Base-by-base conservation (phyloP, 2,329 filamentous ascomycete species). In the Xylariaceae sp. region DNA sequence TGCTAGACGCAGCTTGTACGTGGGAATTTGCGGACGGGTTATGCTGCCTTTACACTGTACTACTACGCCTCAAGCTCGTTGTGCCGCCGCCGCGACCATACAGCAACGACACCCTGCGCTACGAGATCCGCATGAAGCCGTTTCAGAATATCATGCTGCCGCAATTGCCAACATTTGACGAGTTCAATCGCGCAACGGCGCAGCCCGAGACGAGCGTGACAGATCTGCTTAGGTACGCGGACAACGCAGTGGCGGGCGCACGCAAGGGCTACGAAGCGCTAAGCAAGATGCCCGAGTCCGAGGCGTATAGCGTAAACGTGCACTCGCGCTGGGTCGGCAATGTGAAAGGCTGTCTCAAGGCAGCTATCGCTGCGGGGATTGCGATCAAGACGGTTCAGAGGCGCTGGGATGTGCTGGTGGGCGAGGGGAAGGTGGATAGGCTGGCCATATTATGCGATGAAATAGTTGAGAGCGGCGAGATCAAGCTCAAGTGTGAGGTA, bases 61-160 rank as follows among this genome's bases (percentile, higher is more conserved):
- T 93, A 1, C 61, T 71, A 19, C 81, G 85, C 8, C 69, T 85
- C 6, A 54, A 62, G 19, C 57, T 81, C 46, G 51, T 89, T 52
- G 64, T 69, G 38, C 43, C 65, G 0, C 76, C 72, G 4, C 62
- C 63, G 0, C 68, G 79, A 1, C 81, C 84, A 0, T 94, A 89
- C 59, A 79, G 81, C 42, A 78, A 76, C 13, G 77, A 85, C 43
- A 19, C 33, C 24, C 67, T 89, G 4, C 81, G 88, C 11, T 90
- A 93, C 61, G 85, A 93, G 51, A 67, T 94, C 9, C 85, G 90
- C 44, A 93, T 95, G 87, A 87, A 85, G 55, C 87, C 89, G 0
- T 95, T 94, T 56, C 70, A 83, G 1, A 61, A 69, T 7, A 76
- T 95, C 42, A 74, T 77, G 9, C 71, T 87, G 2, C 86, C 88